phyloP scores from a whole-genome alignment of 768 basidiomycete species.

The Chlorophyllum brunneum region DNA sequence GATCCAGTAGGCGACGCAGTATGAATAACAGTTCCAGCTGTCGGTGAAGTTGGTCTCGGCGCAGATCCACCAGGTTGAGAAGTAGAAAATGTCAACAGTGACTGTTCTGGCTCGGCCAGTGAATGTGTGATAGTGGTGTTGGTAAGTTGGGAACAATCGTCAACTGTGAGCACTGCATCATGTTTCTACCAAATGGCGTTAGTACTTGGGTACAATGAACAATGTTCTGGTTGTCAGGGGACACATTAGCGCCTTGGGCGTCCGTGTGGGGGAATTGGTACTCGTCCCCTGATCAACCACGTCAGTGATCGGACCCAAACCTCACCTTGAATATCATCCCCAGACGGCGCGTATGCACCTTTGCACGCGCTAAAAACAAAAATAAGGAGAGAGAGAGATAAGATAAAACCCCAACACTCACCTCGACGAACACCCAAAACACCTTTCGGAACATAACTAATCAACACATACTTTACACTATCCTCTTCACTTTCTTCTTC shows the following conservation, averaged over 20 bases:
- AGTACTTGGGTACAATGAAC: constrained; percentile 15
- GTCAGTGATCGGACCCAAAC: too few species aligned
- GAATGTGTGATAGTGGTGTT: constrained; percentile 34
- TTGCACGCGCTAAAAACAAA: constrained; percentile 33
- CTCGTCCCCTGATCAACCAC: too few species aligned
- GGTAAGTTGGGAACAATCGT: constrained; percentile 41
- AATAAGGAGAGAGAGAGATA: constrained; percentile 3
- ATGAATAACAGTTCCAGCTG: constrained; percentile 5
- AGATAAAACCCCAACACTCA: constrained; percentile 12
- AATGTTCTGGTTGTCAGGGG: constrained; percentile 13
- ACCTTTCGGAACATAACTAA: background rate
- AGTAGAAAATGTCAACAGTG: constrained; percentile 1
- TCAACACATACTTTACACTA: background rate
- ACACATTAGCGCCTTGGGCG: too few species aligned
- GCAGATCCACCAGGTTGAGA: background rate
- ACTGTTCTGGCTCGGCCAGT: constrained; percentile 24
- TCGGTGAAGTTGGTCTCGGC: background rate
- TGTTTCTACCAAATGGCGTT: constrained; percentile 30
- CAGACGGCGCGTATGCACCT: constrained; percentile 45
- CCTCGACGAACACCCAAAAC: constrained; percentile 21
- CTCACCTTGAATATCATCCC: constrained; percentile 43
- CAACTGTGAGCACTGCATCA: constrained; percentile 42
- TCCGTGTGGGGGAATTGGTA: too few species aligned
- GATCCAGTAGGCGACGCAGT: background rate
- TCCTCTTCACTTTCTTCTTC: constrained; percentile 1